Percentiles rank a stretch among this genome's conserved stretches.
phyloP scores from a whole-genome alignment of 2,329 filamentous ascomycete genomes.

The Xylaria arbuscula region DNA sequence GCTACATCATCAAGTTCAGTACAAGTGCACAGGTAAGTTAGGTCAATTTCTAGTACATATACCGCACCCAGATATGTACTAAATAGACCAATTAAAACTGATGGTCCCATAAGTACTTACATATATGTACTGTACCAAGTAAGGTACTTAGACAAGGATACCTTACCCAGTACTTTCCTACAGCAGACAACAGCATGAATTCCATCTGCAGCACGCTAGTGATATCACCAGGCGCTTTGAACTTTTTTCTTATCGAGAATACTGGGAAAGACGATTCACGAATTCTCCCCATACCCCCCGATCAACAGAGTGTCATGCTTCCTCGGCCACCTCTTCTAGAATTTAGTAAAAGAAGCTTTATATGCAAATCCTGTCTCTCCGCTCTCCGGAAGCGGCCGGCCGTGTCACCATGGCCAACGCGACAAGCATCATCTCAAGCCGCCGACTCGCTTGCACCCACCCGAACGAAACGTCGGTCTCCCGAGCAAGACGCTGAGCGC shows the following conservation, averaged over 20 bases:
- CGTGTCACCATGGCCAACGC: slow-evolving; percentile 43
- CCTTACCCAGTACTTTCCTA: background rate
- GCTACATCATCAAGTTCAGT: background rate
- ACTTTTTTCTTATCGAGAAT: slow-evolving; percentile 20
- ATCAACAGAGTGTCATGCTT: slow-evolving; percentile 44
- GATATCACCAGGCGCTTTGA: slow-evolving; percentile 18
- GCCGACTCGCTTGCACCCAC: slow-evolving; percentile 35
- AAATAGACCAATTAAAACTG: background rate
- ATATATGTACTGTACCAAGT: no score
- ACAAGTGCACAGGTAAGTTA: background rate
- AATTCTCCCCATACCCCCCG: slow-evolving; percentile 13
- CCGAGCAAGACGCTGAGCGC: slow-evolving; percentile 47
- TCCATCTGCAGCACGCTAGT: background rate
- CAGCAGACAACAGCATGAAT: background rate
- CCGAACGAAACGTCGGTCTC: slow-evolving; percentile 36
- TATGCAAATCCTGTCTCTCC: slow-evolving; percentile 49
- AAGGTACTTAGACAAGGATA: background rate
- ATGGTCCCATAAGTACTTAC: background rate
- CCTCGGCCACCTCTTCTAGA: slow-evolving; percentile 44
- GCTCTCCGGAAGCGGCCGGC: slow-evolving; percentile 42
- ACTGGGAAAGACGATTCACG: slow-evolving; percentile 3
- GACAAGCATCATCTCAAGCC: slow-evolving; percentile 42
- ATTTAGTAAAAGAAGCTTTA: slow-evolving; percentile 43
- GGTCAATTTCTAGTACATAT: background rate
- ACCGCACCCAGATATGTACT: background rate